A percentile compares a stretch with the other conserved stretches of the same genome.
Evolutionary conservation across 2,329 filamentous ascomycete genomes (phyloP).

Genomic region (Pseudogymnoascus sp.): DNA sequence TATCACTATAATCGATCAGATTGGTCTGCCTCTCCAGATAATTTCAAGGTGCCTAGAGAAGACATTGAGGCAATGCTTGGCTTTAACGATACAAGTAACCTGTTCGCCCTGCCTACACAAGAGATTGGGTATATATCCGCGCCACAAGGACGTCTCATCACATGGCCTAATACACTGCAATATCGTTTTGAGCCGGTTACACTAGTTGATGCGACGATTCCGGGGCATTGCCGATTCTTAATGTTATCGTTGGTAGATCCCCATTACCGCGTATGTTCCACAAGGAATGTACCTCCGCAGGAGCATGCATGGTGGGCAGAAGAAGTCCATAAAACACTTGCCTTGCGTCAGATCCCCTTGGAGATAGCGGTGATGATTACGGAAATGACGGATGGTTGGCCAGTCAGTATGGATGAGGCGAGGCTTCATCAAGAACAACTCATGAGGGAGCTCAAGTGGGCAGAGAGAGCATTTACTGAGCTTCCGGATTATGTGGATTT

Average conservation of each 20-base stretch:
- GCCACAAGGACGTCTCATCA: slow-evolving; percentile 32
- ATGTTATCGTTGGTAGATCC: slow-evolving; percentile 53
- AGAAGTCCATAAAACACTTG: background rate
- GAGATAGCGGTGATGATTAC: background rate
- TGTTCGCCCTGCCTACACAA: slow-evolving; percentile 28
- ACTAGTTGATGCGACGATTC: slow-evolving; percentile 49
- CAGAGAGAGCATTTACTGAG: background rate
- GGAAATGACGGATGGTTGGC: background rate
- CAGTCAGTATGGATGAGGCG: background rate
- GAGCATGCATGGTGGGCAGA: slow-evolving; percentile 35
- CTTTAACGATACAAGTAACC: background rate
- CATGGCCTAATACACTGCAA: slow-evolving; percentile 39
- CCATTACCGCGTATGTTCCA: slow-evolving; percentile 40
- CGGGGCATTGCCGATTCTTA: slow-evolving; percentile 48
- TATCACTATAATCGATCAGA: background rate
- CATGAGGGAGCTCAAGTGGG: background rate
- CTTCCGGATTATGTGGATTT: background rate
- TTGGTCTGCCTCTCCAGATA: background rate
- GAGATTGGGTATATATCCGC: slow-evolving; percentile 32
- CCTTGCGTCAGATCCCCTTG: background rate
- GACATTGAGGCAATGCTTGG: background rate
- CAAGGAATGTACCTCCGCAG: slow-evolving; percentile 43
- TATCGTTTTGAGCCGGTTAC: slow-evolving; percentile 44
- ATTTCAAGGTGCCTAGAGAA: background rate
- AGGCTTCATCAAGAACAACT: background rate